Evolutionary conservation across 768 basidiomycete genomes (phyloP).

Genomic region (Tulasnella sp.): DNA sequence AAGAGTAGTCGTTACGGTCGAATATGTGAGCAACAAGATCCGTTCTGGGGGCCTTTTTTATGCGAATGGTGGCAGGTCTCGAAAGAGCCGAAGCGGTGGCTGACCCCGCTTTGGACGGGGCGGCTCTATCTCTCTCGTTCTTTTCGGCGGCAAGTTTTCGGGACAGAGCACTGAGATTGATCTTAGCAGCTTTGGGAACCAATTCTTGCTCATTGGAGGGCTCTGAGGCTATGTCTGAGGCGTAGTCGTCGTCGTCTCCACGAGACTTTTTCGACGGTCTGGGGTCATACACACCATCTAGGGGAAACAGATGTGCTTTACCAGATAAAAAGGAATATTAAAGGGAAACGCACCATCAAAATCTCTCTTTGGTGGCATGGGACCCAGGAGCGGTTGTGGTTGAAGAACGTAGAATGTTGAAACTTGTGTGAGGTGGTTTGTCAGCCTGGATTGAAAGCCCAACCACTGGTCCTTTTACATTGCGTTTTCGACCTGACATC

Average conservation of each 20-base stretch:
- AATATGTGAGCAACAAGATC: constrained; percentile 27
- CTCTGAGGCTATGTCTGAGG: neutral
- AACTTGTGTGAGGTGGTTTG: neutral
- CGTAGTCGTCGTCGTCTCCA: constrained; percentile 14
- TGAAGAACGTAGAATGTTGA: neutral
- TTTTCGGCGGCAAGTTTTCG: constrained; percentile 60
- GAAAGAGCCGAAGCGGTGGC: neutral
- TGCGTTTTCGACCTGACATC: no score
- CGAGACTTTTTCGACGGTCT: constrained; percentile 14
- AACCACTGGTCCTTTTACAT: neutral
- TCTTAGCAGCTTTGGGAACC: constrained; percentile 51
- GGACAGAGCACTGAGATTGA: constrained; percentile 74
- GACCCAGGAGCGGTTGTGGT: neutral
- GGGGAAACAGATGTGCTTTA: neutral
- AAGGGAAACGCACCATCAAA: constrained; percentile 5
- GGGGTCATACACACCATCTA: constrained; percentile 11
- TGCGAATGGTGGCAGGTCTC: constrained; percentile 7
- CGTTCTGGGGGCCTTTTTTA: constrained; percentile 8
- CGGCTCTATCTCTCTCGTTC: constrained; percentile 32
- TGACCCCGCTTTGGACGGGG: constrained; percentile 25
- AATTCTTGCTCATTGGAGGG: constrained; percentile 23
- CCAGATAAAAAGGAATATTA: neutral
- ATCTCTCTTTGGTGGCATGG: constrained; percentile 13
- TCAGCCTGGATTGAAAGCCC: constrained; percentile 12
- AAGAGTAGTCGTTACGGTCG: constrained; percentile 73